phyloP scores from a whole-genome alignment of 106 monocot genomes.

The Chionographis japonica region DNA sequence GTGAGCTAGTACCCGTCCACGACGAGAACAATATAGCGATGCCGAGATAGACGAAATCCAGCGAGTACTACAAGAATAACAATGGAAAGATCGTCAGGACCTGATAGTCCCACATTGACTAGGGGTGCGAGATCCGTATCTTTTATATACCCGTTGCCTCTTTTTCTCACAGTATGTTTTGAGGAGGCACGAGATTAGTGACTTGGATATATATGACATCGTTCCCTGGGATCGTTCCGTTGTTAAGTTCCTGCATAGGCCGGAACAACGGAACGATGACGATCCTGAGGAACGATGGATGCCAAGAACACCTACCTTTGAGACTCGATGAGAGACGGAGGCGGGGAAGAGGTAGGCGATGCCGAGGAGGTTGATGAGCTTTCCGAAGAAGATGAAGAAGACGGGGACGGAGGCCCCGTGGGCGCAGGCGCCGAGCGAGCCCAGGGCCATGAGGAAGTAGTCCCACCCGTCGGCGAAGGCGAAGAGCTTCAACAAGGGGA shows the following conservation, averaged over 20 bases:
- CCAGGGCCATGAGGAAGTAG: constrained; percentile 71
- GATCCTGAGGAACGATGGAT: not conserved
- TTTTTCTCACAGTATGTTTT: too few species aligned
- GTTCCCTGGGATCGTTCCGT: too few species aligned
- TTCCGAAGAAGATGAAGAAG: constrained; percentile 99
- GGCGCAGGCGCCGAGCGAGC: constrained; percentile 77
- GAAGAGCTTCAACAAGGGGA: constrained; percentile 93
- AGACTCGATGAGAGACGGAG: constrained; percentile 67
- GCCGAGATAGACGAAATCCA: constrained; percentile 91
- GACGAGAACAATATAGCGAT: constrained; percentile 83
- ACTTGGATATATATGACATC: too few species aligned
- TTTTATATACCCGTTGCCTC: too few species aligned
- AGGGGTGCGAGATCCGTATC: too few species aligned
- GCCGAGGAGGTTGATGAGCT: constrained; percentile 97
- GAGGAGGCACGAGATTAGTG: too few species aligned
- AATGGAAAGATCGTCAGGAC: not conserved
- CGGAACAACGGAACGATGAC: too few species aligned
- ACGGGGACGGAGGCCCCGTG: constrained; percentile 97
- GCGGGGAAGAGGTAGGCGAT: constrained; percentile 87
- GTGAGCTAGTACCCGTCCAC: constrained; percentile 58
- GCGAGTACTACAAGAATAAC: constrained; percentile 56
- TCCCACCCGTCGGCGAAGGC: constrained; percentile 80
- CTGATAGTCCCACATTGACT: too few species aligned
- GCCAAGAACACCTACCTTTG: constrained; percentile 26
- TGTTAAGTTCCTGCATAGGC: too few species aligned